Percentiles rank a stretch among this genome's conserved stretches.
Conservation (phyloP, 768 basidiomycete species). For the Xerocomellus amylosporus region DNA sequence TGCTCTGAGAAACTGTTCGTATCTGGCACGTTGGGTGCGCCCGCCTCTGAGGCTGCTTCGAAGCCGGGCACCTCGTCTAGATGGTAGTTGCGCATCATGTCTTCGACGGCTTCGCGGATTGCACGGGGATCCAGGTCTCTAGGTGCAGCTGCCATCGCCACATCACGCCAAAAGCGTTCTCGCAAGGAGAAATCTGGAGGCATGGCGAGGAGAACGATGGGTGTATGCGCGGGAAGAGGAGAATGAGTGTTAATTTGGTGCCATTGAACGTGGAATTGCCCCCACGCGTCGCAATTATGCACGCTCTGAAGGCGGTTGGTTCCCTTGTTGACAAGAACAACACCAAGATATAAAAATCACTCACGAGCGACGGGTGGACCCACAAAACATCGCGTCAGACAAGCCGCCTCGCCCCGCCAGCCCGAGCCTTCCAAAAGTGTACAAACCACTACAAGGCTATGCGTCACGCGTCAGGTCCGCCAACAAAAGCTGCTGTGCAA, state of each 20-base stretch:
- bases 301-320: not conserved
- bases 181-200: constrained; percentile 10
- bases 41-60: not conserved
- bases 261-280: not conserved
- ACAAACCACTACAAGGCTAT: constrained; percentile 10
- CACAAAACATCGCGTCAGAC: constrained; percentile 14
- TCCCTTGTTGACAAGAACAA: not conserved
- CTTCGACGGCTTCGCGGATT: constrained; percentile 22
- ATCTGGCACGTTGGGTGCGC: constrained; percentile 1
- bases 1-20: constrained; percentile 12
- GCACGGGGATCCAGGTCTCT: constrained; percentile 6
- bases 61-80: constrained; percentile 20
- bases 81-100: constrained; percentile 23
- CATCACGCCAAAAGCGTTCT: constrained; percentile 28
- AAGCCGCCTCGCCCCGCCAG: constrained; percentile 4
- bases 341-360: not conserved
- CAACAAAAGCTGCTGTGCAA: not conserved
- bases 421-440: constrained; percentile 20
- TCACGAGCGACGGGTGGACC: constrained; percentile 16
- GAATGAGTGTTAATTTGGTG: not conserved
- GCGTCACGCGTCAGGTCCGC: not conserved
- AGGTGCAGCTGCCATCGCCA: constrained; percentile 11
- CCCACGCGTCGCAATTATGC: constrained; percentile 5
- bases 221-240: constrained; percentile 2
- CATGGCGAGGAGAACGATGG: constrained; percentile 11